These are phyloP conservation scores for Hypoxylon cercidicola DNA, from an alignment of 495 filamentous ascomycete genomes.

Conservation along the genomic window DNA sequence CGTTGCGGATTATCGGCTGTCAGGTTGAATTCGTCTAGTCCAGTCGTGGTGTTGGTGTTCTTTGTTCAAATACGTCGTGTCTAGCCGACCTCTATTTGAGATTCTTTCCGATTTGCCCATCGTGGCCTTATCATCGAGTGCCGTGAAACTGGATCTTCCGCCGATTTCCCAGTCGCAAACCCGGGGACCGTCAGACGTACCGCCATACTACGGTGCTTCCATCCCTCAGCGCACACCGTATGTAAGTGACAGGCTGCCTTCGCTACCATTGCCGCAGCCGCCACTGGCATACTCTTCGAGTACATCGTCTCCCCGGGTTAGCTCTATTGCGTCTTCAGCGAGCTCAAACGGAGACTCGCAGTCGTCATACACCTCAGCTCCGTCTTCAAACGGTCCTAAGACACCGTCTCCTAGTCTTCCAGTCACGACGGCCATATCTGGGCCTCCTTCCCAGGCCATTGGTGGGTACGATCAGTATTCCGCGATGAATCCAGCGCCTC, in stretches of 20 bases:
- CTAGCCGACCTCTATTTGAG: slow-evolving; percentile 32
- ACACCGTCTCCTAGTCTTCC: slow-evolving; percentile 64
- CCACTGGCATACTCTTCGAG: slow-evolving; percentile 70
- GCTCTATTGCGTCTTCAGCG: slow-evolving; percentile 68
- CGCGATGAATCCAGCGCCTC: slow-evolving; percentile 85
- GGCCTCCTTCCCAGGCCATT: slow-evolving; percentile 53
- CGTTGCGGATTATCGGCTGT: slow-evolving; percentile 3
- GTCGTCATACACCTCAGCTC: slow-evolving; percentile 64
- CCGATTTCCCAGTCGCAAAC: slow-evolving; percentile 89
- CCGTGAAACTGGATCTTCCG: slow-evolving; percentile 99
- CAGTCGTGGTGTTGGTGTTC: slow-evolving; percentile 34
- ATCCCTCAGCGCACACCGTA: slow-evolving; percentile 73
- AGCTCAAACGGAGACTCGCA: slow-evolving; percentile 63
- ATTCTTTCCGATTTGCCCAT: slow-evolving; percentile 47
- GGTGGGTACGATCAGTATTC: slow-evolving; percentile 67
- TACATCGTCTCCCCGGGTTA: slow-evolving; percentile 75
- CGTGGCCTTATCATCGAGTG: slow-evolving; percentile 56
- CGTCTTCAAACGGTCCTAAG: slow-evolving; percentile 67
- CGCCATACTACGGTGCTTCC: slow-evolving; percentile 77
- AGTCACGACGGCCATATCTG: slow-evolving; percentile 50
- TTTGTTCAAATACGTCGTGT: slow-evolving; percentile 32
- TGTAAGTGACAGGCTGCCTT: slow-evolving; percentile 79
- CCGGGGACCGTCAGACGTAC: slow-evolving; percentile 83
- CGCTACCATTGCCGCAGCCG: slow-evolving; percentile 75
- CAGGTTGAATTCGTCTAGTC: slow-evolving; percentile 13